Percentiles rank a stretch among this genome's conserved stretches.
These are phyloP conservation scores for Ilyonectria sp. DNA, from an alignment of 2,329 filamentous ascomycete genomes.

Conservation along the genomic window DNA sequence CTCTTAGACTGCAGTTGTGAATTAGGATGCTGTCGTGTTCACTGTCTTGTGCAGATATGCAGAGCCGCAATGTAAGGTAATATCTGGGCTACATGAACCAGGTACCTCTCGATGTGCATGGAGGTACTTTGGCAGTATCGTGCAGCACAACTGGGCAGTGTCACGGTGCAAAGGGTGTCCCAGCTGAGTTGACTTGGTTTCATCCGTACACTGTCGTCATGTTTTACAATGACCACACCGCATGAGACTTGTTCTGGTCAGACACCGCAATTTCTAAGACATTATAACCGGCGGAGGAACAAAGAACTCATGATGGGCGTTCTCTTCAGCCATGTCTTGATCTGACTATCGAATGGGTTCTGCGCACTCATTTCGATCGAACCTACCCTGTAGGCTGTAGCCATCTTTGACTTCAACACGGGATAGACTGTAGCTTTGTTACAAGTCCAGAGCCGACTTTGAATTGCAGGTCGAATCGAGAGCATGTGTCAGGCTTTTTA, in stretches of 20 bases:
- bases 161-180: neutral
- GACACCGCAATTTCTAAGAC: too few relatives aligned
- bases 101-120: neutral
- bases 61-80: neutral
- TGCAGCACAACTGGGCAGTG: neutral
- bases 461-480: too few relatives aligned
- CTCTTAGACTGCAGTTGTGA: neutral
- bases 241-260: too few relatives aligned
- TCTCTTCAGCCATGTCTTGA: neutral
- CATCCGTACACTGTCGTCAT: neutral
- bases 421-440: neutral
- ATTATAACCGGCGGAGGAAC: too few relatives aligned
- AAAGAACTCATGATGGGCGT: too few relatives aligned
- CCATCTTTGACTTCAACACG: neutral
- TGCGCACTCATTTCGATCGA: neutral
- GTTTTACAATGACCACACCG: neutral
- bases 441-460: neutral
- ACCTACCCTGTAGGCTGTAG: constrained; percentile 5
- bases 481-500: neutral
- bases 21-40: neutral
- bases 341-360: neutral
- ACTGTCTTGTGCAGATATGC: neutral
- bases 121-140: neutral
- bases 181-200: neutral
- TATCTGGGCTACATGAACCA: neutral